Evolutionary conservation across 345 rosid species (phyloP), one percentile per base, ranked within the genome.

Genomic region (Lepidium africanum): DNA sequence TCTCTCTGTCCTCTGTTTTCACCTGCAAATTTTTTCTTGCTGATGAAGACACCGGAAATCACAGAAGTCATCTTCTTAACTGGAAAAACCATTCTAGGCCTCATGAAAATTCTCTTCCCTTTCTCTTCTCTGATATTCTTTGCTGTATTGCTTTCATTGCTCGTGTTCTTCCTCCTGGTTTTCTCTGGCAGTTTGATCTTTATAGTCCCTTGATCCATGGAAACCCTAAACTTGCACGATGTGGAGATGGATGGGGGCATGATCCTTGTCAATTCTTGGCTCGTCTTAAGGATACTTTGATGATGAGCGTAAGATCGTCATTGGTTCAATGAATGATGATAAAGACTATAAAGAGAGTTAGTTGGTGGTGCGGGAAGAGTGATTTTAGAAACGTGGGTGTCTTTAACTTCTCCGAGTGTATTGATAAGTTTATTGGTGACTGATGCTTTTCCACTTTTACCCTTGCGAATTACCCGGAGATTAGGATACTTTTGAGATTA

Each of bases 121-220:
- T 33, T 65, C 23, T 50, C 65, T 41, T 57, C 39, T 21, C 21
- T 68, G 69, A 47, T 72, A 53, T 7, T 39, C 65, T 33, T 55
- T 33, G 12, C 10, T 5, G 25, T 59, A 3, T 46, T 1, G n/a
- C 7, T 0, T 40, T 65, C 38, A 50, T n/a, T n/a, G n/a, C n/a
- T n/a, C n/a, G n/a, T n/a, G n/a, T n/a, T 38, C 5, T 45, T 33
- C 7, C 5, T 63, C 49, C 27, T 59, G 35, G 58, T 66, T 69
- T 78, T 75, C 35, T 36, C 63, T 54, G 85, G 83, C 19, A 70
- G 50, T 65, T 57, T 77, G 75, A 78, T 65, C 39, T 77, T 61
- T 6, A 79, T 71, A 35, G 47, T 79, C 23, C 68, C 69, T 33
- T 58, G 78, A 40, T 59, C 17, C 75, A 62, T 23, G 23, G 54